A percentile compares a stretch with the other conserved stretches of the same genome.
phyloP scores from a whole-genome alignment of 1,284 basidiomycete genomes.

The Apiotrichum laibachii region DNA sequence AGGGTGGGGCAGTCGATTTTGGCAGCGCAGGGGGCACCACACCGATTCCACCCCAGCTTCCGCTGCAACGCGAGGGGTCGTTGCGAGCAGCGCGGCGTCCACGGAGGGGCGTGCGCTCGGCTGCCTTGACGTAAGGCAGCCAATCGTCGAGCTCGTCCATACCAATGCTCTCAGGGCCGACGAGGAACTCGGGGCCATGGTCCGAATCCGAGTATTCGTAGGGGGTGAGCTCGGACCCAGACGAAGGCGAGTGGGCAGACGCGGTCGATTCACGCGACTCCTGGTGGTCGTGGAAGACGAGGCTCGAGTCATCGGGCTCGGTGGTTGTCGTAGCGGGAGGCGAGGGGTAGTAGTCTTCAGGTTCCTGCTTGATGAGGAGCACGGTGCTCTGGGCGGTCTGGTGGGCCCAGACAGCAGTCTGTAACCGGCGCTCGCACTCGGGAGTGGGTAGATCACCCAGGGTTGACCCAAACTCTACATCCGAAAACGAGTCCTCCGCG shows the following conservation, averaged over 20 bases:
- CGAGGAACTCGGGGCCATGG: conserved; percentile 27
- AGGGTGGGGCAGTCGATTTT: conserved; percentile 10
- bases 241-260: conserved; percentile 26
- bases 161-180: conserved; percentile 44
- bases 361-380: conserved; percentile 40
- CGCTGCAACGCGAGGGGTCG: conserved; percentile 18
- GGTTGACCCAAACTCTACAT: conserved; percentile 35
- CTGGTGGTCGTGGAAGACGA: conserved; percentile 2
- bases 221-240: conserved; percentile 34
- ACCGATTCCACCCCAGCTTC: conserved; percentile 44
- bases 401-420: conserved; percentile 45
- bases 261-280: conserved; percentile 20
- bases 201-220: conserved; percentile 28
- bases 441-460: conserved; percentile 37
- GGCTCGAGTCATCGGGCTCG: conserved; percentile 18
- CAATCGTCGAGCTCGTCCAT: conserved; percentile 47
- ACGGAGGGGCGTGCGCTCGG: conserved; percentile 31
- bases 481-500: conserved; percentile 43
- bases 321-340: conserved; percentile 26
- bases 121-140: conserved; percentile 26
- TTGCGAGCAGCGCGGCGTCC: conserved; percentile 17
- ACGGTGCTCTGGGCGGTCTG: conserved; percentile 30
- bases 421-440: conserved; percentile 39
- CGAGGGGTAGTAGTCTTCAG: conserved; percentile 41
- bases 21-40: conserved; percentile 21